These are phyloP conservation scores for Juncus inflexus DNA, from an alignment of 176 grass and related monocot species.

Conservation along the genomic window DNA sequence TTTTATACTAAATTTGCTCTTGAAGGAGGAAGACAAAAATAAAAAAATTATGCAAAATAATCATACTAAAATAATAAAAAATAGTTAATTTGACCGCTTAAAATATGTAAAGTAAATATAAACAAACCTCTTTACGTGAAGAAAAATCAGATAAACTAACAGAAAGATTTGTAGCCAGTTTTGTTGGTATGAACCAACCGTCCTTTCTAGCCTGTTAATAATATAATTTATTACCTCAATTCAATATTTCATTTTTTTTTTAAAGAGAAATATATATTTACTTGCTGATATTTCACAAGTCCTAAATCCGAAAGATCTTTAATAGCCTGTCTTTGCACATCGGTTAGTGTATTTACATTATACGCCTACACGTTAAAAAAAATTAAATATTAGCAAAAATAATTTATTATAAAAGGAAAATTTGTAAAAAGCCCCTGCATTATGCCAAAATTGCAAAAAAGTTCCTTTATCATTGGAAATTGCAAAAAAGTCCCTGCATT, in stretches of 20 bases:
- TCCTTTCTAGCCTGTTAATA: slow-evolving; percentile 62
- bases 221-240: slow-evolving; percentile 18
- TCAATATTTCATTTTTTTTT: background rate
- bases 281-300: slow-evolving; percentile 76
- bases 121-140: slow-evolving; percentile 69
- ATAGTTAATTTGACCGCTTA: background rate
- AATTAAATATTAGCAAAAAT: too few species aligned
- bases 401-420: too few species aligned
- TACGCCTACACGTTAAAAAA: slow-evolving; percentile 61
- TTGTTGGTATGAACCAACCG: slow-evolving; percentile 94
- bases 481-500: too few species aligned
- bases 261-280: slow-evolving; percentile 21
- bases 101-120: background rate
- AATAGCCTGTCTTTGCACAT: slow-evolving; percentile 69
- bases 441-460: too few species aligned
- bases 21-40: slow-evolving; percentile 4
- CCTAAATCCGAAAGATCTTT: slow-evolving; percentile 78
- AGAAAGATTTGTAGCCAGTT: slow-evolving; percentile 88
- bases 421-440: too few species aligned
- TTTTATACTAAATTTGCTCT: background rate
- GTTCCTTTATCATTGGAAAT: too few species aligned
- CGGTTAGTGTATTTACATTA: slow-evolving; percentile 71
- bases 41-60: background rate
- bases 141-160: slow-evolving; percentile 72
- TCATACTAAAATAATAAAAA: background rate